A percentile compares a stretch with the other conserved stretches of the same genome.
These are phyloP conservation scores for Psidium guajava DNA, from an alignment of 345 rosid genomes.

Conservation along the genomic window DNA sequence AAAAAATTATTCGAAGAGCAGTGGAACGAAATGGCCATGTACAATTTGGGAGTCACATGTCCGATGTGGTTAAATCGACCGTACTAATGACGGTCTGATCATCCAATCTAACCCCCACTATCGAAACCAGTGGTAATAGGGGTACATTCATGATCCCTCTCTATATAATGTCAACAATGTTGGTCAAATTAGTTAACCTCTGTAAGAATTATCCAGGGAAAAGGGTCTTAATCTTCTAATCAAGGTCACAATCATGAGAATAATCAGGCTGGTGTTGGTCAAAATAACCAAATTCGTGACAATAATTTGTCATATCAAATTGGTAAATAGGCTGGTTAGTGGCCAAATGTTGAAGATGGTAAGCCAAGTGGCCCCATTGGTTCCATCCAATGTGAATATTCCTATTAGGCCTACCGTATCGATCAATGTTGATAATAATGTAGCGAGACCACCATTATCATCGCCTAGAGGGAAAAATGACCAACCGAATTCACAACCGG, in stretches of 20 bases:
- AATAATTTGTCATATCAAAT: neutral
- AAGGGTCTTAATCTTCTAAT: neutral
- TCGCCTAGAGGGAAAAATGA: neutral
- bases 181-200: neutral
- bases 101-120: neutral
- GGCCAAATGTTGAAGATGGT: neutral
- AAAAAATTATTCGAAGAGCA: too few relatives aligned
- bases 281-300: neutral
- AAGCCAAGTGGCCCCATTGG: neutral
- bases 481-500: neutral
- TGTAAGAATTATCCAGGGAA: neutral
- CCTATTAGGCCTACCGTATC: neutral
- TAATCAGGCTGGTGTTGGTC: neutral
- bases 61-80: neutral
- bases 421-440: neutral
- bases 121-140: neutral
- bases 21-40: neutral
- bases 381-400: neutral
- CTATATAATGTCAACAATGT: neutral
- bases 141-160: neutral
- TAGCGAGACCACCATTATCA: neutral
- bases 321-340: neutral
- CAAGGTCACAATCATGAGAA: neutral
- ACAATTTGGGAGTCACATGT: neutral
- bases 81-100: neutral